Conservation (phyloP, 352 stramenopile species). For the Phytophthora brassicae region DNA sequence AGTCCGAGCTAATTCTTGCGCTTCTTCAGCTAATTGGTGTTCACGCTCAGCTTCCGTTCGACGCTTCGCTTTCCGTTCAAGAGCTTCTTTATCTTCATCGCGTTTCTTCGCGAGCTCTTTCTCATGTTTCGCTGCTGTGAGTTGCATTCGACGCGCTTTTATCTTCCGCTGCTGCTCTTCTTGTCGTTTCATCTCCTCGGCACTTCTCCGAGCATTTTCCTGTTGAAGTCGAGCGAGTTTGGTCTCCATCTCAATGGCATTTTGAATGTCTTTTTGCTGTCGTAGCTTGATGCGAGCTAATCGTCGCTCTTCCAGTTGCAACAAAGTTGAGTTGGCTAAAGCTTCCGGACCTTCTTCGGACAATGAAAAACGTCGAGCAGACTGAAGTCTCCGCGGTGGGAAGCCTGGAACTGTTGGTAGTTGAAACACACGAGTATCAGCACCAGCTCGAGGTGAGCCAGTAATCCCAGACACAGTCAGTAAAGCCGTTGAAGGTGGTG, state of each 20-base stretch:
- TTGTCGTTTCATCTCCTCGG: constrained; percentile 54
- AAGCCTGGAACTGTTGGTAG: constrained; percentile 29
- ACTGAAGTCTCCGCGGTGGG: constrained; percentile 27
- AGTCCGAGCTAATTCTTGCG: constrained; percentile 33
- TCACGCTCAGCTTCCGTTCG: constrained; percentile 58
- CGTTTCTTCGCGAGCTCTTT: constrained; percentile 65
- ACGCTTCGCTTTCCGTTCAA: constrained; percentile 36
- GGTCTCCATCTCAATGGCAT: constrained; percentile 77
- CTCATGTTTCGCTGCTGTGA: constrained; percentile 62
- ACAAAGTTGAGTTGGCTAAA: constrained; percentile 51
- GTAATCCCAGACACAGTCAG: constrained; percentile 9
- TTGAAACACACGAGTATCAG: constrained; percentile 15
- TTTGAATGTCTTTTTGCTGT: constrained; percentile 73
- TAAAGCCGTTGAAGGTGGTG: constrained; percentile 32
- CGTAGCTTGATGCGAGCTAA: constrained; percentile 69
- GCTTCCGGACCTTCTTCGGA: not conserved
- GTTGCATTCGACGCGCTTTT: constrained; percentile 39
- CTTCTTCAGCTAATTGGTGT: constrained; percentile 44
- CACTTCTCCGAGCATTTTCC: constrained; percentile 53
- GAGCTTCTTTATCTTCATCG: constrained; percentile 54
- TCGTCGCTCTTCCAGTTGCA: constrained; percentile 62
- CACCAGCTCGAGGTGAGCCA: constrained; percentile 9
- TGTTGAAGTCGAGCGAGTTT: constrained; percentile 69
- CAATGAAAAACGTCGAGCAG: constrained; percentile 12
- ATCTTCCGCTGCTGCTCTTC: constrained; percentile 67